Evolutionary conservation across 768 basidiomycete species (phyloP).

Genomic region (Melanogaster broomeanus): DNA sequence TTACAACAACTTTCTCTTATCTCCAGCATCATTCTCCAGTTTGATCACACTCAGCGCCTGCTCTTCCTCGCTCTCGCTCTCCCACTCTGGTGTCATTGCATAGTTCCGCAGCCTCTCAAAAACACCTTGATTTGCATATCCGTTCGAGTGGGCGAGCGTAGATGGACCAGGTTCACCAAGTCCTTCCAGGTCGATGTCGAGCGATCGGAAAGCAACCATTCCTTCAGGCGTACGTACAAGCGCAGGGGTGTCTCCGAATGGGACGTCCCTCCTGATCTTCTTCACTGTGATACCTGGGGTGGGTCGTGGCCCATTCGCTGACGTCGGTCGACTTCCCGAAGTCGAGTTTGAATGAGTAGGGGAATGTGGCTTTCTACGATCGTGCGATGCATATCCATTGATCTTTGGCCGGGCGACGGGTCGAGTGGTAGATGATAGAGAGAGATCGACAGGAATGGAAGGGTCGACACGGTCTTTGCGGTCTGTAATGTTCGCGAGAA

Average conservation of each 20-base stretch:
- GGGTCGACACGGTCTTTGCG: slow-evolving; percentile 79
- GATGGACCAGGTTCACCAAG: slow-evolving; percentile 37
- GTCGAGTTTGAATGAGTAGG: slow-evolving; percentile 14
- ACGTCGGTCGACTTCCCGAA: slow-evolving; percentile 9
- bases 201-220: slow-evolving; percentile 67
- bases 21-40: slow-evolving; percentile 42
- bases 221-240: slow-evolving; percentile 69
- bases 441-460: slow-evolving; percentile 53
- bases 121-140: slow-evolving; percentile 16
- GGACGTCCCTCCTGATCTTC: slow-evolving; percentile 37
- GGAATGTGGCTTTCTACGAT: slow-evolving; percentile 18
- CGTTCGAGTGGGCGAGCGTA: slow-evolving; percentile 35
- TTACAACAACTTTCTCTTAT: slow-evolving; percentile 57
- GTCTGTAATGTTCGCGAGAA: slow-evolving; percentile 89
- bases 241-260: slow-evolving; percentile 68
- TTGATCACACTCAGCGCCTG: slow-evolving; percentile 15
- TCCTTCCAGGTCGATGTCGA: slow-evolving; percentile 55
- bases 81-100: slow-evolving; percentile 26
- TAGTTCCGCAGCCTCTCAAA: slow-evolving; percentile 22
- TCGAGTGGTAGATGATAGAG: slow-evolving; percentile 22
- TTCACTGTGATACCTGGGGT: slow-evolving; percentile 7
- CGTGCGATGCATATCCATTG: slow-evolving; percentile 40
- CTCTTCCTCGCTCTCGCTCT: slow-evolving; percentile 40
- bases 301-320: slow-evolving; percentile 20
- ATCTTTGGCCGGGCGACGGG: slow-evolving; percentile 43